Conservation (phyloP, 495 filamentous ascomycete species). For the Echria macrotheca region DNA sequence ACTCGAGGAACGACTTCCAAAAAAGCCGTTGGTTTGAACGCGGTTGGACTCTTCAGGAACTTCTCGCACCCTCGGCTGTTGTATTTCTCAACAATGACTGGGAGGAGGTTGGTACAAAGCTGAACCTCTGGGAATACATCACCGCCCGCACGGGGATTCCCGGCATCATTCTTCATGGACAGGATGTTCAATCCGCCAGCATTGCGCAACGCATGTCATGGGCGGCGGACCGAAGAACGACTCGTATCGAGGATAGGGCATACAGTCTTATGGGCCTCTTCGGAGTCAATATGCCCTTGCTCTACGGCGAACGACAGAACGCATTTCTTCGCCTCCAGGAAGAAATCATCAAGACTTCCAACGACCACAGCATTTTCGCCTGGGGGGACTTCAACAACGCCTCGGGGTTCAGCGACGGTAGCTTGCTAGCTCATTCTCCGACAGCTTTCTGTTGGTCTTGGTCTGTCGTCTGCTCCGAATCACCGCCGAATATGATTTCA, state of each 20-base stretch:
- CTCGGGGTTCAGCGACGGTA: background rate
- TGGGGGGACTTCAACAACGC: background rate
- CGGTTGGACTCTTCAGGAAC: constrained; percentile 7
- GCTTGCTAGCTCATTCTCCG: background rate
- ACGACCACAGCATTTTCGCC: background rate
- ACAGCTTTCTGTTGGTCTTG: background rate
- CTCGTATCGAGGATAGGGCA: constrained; percentile 1
- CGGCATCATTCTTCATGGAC: background rate
- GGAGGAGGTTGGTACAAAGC: constrained; percentile 1
- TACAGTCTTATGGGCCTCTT: constrained; percentile 2
- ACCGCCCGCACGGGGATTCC: background rate
- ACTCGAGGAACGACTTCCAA: background rate
- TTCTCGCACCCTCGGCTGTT: background rate
- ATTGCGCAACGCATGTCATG: constrained; percentile 8
- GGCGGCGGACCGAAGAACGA: constrained; percentile 1
- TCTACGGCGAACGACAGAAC: constrained; percentile 1
- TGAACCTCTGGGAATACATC: background rate
- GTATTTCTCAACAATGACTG: background rate
- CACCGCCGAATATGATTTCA: background rate
- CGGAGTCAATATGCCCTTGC: no score
- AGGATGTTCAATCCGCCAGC: background rate
- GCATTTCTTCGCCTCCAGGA: constrained; percentile 1
- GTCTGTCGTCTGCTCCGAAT: background rate
- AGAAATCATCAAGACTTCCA: background rate
- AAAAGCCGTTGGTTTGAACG: background rate